Evolutionary conservation across 345 rosid genomes (phyloP).

Genomic region (Microthlaspi erraticum): DNA sequence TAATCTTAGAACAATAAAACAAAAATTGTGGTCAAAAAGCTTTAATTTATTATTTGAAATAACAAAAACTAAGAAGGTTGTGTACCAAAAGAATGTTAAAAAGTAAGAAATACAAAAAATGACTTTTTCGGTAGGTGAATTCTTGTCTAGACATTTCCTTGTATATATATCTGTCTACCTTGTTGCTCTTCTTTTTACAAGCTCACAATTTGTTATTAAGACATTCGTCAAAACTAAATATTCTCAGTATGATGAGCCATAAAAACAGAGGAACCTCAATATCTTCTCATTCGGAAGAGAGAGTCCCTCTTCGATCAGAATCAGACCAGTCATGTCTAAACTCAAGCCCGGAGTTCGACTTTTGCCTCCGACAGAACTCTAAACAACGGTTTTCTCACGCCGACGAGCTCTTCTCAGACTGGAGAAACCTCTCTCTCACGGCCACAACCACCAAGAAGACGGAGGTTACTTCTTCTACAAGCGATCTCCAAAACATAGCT

Average conservation of each 20-base stretch:
- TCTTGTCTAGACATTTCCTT: slow-evolving; percentile 17
- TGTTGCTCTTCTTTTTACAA: slow-evolving; percentile 11
- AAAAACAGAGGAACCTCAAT: slow-evolving; percentile 30
- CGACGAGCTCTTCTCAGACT: slow-evolving; percentile 45
- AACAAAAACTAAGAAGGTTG: neutral
- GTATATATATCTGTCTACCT: slow-evolving; percentile 14
- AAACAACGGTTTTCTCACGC: slow-evolving; percentile 46
- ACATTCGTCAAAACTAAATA: slow-evolving; percentile 15
- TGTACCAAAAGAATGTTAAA: slow-evolving; percentile 5
- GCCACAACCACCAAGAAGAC: slow-evolving; percentile 10
- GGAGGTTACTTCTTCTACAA: slow-evolving; percentile 33
- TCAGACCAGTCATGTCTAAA: slow-evolving; percentile 30
- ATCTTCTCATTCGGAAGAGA: slow-evolving; percentile 37
- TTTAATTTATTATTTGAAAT: neutral
- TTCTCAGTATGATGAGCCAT: slow-evolving; percentile 21
- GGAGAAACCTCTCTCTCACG: slow-evolving; percentile 40
- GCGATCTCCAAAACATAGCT: slow-evolving; percentile 22
- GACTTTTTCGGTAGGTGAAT: slow-evolving; percentile 28
- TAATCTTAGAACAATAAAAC: neutral
- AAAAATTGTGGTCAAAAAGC: neutral
- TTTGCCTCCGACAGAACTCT: slow-evolving; percentile 43
- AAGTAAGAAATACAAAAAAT: slow-evolving; percentile 12
- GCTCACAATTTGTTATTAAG: slow-evolving; percentile 22
- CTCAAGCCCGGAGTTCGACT: slow-evolving; percentile 42
- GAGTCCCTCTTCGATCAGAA: slow-evolving; percentile 44